A percentile compares a stretch with the other conserved stretches of the same genome.
Conservation (phyloP, 1,284 basidiomycete species). For the Pseudozyma hubeiensis region DNA sequence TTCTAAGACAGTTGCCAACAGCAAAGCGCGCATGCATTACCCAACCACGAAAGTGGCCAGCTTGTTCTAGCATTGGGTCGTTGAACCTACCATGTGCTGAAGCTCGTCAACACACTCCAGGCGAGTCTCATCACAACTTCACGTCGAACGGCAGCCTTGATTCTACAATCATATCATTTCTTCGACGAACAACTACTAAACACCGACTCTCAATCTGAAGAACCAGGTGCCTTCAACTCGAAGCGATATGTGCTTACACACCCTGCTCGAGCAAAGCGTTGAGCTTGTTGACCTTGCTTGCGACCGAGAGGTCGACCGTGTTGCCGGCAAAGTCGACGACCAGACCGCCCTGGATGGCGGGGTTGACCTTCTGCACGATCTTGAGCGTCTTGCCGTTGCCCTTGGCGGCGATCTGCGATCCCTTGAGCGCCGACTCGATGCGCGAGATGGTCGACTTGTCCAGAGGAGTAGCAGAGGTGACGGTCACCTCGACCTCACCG, state of each 20-base stretch:
- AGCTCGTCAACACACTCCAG: too few species aligned
- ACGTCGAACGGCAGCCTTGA: too few species aligned
- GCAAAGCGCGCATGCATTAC: too few species aligned
- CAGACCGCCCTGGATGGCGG: conserved; percentile 74
- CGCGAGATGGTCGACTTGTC: conserved; percentile 63
- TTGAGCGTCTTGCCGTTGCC: conserved; percentile 65
- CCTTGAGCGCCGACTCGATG: conserved; percentile 66
- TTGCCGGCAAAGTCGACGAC: conserved; percentile 98
- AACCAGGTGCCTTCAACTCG: neutral
- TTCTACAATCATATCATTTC: too few species aligned
- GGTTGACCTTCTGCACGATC: conserved; percentile 66
- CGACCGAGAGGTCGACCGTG: conserved; percentile 93
- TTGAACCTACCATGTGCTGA: too few species aligned
- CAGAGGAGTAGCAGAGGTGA: conserved; percentile 76
- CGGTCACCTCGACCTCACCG: conserved; percentile 91
- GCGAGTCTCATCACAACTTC: too few species aligned
- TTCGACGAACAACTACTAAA: too few species aligned
- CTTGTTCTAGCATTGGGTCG: too few species aligned
- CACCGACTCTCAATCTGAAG: too few species aligned
- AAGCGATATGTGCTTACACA: conserved; percentile 20
- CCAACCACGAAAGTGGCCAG: too few species aligned
- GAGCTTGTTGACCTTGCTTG: conserved; percentile 91
- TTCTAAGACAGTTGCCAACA: too few species aligned
- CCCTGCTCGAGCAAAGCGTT: conserved; percentile 78
- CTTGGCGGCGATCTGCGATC: conserved; percentile 59